Base-by-base conservation (phyloP, 177 flowering plant species). In the Vitis hybrid region DNA sequence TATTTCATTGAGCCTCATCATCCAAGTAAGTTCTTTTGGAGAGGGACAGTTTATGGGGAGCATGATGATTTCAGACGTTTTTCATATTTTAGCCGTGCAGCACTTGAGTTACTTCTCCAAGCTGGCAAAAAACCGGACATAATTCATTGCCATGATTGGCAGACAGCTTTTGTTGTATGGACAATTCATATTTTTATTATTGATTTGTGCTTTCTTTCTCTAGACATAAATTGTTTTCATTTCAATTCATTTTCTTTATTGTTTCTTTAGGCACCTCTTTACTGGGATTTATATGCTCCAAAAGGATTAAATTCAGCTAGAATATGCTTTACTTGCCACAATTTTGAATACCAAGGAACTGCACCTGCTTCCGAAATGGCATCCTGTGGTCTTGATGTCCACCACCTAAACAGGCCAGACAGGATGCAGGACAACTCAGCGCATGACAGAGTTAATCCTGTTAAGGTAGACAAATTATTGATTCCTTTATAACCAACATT, bases 131-230 rank as follows among this genome's bases (percentile, higher is more conserved):
- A 83, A 75, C 99, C 99, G 52, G 98, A 95, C 76, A 93, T 95
- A 68, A 89, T 95, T 52, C 99, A 95, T 70, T 95, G 99, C 80
- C 99, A 95, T 84, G 99, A 95, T 74, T 95, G 99, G 99, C 98
- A 93, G 79, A 95, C 99, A 60, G 89, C 99, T 76, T 95, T 95
- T 77, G 89, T 95, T 69, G 99, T 93, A 89, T 21, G 93, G 52
- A n/a, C 62, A 11, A 27, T 61, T 48, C 40, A 2, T 21, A 18
- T 60, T 16, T 64, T 27, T 27, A 13, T 69, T 40, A 13, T 55
- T 63, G 12, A 6, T 13, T 30, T 49, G 24, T 48, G 15, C 52
- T 71, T 60, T 63, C 35, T 64, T 16, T 68, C 16, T 11, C 62
- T 18, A 10, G 27, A 15, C 50, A 7, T 52, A 32, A 46, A 6